phyloP scores from a whole-genome alignment of 768 basidiomycete genomes.

The Leccinum fibrillosum region DNA sequence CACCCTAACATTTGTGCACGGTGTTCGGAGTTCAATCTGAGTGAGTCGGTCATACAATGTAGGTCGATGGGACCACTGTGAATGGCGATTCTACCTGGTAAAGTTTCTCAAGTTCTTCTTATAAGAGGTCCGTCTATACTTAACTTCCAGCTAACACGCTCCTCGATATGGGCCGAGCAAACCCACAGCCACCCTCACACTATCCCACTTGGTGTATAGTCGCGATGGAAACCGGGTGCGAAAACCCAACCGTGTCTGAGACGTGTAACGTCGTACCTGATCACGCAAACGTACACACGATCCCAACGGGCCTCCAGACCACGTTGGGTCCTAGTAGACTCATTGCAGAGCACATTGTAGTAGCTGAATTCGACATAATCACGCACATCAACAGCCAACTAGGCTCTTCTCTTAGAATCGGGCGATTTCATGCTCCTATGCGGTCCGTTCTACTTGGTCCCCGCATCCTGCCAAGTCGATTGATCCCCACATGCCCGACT shows the following conservation, averaged over 20 bases:
- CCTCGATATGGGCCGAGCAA: too few species aligned
- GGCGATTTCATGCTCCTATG: not conserved
- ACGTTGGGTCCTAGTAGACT: not conserved
- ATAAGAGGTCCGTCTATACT: too few species aligned
- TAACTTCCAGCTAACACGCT: too few species aligned
- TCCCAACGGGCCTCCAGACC: not conserved
- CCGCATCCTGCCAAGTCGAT: not conserved
- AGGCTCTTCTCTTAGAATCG: not conserved
- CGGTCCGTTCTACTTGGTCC: not conserved
- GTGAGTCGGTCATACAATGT: too few species aligned
- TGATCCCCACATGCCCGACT: not conserved
- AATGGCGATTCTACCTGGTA: too few species aligned
- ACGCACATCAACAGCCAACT: not conserved
- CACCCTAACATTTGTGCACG: too few species aligned
- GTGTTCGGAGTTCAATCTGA: too few species aligned
- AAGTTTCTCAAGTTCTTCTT: too few species aligned
- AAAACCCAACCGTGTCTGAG: not conserved
- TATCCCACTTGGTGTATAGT: not conserved
- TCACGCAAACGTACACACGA: not conserved
- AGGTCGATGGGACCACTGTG: too few species aligned
- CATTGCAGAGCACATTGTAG: too few species aligned
- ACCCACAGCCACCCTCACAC: not conserved
- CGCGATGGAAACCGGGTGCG: not conserved
- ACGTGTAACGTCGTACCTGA: not conserved
- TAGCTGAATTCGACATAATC: not conserved